Base-by-base conservation (phyloP, 2,329 filamentous ascomycete genomes). In the Colletotrichum falcatum region DNA sequence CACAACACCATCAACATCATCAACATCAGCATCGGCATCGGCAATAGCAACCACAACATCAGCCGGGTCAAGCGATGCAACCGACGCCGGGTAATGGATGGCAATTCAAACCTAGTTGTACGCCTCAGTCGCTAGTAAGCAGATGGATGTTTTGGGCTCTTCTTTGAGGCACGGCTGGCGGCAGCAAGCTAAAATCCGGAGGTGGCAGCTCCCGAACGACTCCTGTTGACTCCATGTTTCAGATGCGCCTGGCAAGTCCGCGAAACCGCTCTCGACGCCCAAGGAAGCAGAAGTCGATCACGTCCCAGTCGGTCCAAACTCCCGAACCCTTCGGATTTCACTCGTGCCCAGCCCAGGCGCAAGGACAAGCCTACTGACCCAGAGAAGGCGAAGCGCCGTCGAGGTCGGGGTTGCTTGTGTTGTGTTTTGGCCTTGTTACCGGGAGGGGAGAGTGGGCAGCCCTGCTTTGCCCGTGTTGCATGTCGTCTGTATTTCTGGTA, bases 201-300 rank as follows among this genome's bases (percentile, higher is more conserved):
- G 77, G 64, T 77, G 77, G 73, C 76, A 72, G 73, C 60, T 78
- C 74, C 78, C 78, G 77, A 75, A 74, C 61, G 69, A 69, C 73
- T 72, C 73, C 64, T 71, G 65, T 51, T 55, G 64, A 63, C 53
- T 63, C 70, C 67, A 60, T 67, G 70, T 72, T 72, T 72, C 70
- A 72, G 63, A 72, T 71, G 67, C 58, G 62, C 66, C 62, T 66
- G 59, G 66, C 59, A 58, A 67, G 62, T 64, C 61, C 66, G 46
- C 70, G 70, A 72, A 66, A 71, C 67, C 53, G 63, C 54, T 54
- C 56, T 65, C 62, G 65, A 71, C 69, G 56, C 55, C 60, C 62
- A 67, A 65, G 63, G 67, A 49, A 72, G 65, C 69, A 70, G 59
- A 65, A 67, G 69, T 70, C 59, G 69, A 71, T 66, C 69, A 72